Evolutionary conservation across 148 eudicot species (phyloP), one percentile per base, ranked within the genome.

Genomic region (Euryodendron excelsum): DNA sequence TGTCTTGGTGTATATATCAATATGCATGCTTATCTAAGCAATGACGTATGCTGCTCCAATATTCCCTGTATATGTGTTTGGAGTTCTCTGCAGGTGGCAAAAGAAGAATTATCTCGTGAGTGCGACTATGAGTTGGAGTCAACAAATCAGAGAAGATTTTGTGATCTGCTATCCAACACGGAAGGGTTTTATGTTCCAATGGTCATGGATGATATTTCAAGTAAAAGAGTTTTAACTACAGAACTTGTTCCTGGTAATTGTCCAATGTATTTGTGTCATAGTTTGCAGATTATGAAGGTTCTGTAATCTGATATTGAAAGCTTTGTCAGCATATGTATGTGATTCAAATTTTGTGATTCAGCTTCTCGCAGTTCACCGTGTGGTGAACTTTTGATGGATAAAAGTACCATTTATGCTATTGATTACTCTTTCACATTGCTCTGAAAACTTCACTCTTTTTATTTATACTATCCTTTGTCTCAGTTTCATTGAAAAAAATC

Each of bases 31-130:
- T 68, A 12, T 31, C 72, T 11, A 68, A 68, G 30, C 10, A 10
- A 41, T 68, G 31, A 23, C 47, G 1, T 69, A 80, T 66, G 33
- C 60, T 76, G 76, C 76, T 53, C 8, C 25, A 14, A 48, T 37
- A 9, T 31, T 52, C 17, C n/a, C n/a, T n/a, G n/a, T n/a, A 14
- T 39, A 21, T 53, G n/a, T 44, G 68, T 44, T 73, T 70, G 58
- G 75, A 34, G 63, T 45, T 72, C 33, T 41, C 52, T 67, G 41
- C 84, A 94, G 98, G 99, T 96, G 56, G 99, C 99, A n/a, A 96
- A 93, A 82, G 96, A 96, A 84, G 99, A 96, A 84, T 80, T 96
- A 83, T 87, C 99, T 60, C 94, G 88, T 56, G 99, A 96, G 83
- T 96, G 99, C 81, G 93, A 96, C 84, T 96, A 96, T 81, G 90